Base-by-base conservation (phyloP, 2,329 filamentous ascomycete genomes). In the Lachnellula hyalina region DNA sequence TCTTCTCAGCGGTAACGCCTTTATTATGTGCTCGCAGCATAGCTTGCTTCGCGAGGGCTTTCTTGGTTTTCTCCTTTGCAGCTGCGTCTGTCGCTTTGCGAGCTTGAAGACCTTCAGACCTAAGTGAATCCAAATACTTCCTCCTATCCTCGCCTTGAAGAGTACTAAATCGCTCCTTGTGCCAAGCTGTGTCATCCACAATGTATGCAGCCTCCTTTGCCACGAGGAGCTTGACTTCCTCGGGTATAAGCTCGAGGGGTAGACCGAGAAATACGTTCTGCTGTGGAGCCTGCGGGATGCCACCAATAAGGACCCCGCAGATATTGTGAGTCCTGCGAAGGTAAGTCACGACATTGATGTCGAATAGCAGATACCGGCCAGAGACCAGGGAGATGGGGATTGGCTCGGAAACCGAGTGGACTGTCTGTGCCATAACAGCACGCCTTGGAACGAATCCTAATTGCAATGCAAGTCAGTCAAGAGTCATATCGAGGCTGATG, bases 181-280 rank as follows among this genome's bases (percentile, higher is more conserved):
- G 94, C 61, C 82, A 83, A 51, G 80, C 76, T 51, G 78, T 77
- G 72, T 96, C 92, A 70, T 96, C 90, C 64, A 93, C 84, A 63
- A 96, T 79, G 71, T 87, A 90, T 42, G 85, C 93, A 63, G 84
- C 82, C 56, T 82, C 84, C 63, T 86, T 86, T 62, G 90, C 86
- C 55, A 96, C 84, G 28, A 99, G 79, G 52, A 94, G 74, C 60
- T 85, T 81, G 4, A 87, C 92, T 75, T 99, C 94, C 73, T 97
- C 94, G 1, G 90, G 86, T 76, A 94, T 89, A 45, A 99, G 78
- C 75, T 96, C 88, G 25, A 97, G 75, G 2, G 94, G 94, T 49
- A 97, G 75, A 46, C 92, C 90, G 55, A 93, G 81, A 69, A 97
- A 97, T 55, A 96, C 82, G 73, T 96, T 97, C 73, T 99, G 94